phyloP scores from a whole-genome alignment of 78 protist genomes.

The slime mould (Dictyostelium discoideum) region dicty_2.7 NC_007089.4:4845501-4846000 shows the following conservation, averaged over 20 bases:
- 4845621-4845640: background rate
- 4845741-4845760: too few relatives aligned
- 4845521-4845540: background rate
- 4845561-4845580: background rate
- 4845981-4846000: constrained; percentile 76
- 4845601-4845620: background rate
- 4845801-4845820: too few relatives aligned
- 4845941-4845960: background rate
- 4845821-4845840: too few relatives aligned
- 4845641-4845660: background rate
- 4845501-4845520: background rate
- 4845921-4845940: background rate
- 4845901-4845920: background rate
- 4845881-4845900: background rate
- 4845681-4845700: background rate
- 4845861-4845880: too few relatives aligned
- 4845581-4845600: background rate
- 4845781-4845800: too few relatives aligned
- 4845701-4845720: constrained; percentile 6
- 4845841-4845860: too few relatives aligned
- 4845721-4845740: too few relatives aligned
- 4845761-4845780: too few relatives aligned
- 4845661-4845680: background rate
- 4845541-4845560: background rate
- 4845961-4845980: constrained; percentile 23